A percentile compares a stretch with the other conserved stretches of the same genome.
Evolutionary conservation across 768 basidiomycete species (phyloP).

Genomic region (Chiua virens): DNA sequence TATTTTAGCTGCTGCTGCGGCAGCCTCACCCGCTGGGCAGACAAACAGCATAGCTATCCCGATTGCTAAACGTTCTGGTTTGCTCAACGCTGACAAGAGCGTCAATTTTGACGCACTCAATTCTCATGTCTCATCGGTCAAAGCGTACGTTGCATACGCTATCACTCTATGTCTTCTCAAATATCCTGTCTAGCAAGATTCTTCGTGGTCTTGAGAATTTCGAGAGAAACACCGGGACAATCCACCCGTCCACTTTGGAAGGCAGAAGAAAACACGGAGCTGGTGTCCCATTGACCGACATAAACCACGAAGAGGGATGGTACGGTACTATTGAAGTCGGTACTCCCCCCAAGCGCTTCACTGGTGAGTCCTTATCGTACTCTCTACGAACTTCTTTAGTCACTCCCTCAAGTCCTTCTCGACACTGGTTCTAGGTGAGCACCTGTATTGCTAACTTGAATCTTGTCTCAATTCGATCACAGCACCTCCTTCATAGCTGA

Average conservation of each 20-base stretch:
- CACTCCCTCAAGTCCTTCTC: slow-evolving; percentile 16
- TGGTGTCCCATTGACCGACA: not conserved
- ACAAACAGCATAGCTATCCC: slow-evolving; percentile 1
- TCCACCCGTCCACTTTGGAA: not conserved
- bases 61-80: slow-evolving; percentile 4
- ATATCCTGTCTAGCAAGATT: not conserved
- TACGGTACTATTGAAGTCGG: slow-evolving; percentile 10
- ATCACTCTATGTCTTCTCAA: too few species aligned
- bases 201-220: not conserved
- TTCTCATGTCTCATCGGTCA: not conserved
- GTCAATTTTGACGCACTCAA: slow-evolving; percentile 1
- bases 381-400: not conserved
- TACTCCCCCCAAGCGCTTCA: slow-evolving; percentile 1
- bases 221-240: slow-evolving; percentile 1
- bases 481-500: slow-evolving; percentile 28
- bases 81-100: slow-evolving; percentile 5
- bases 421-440: slow-evolving; percentile 25
- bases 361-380: not conserved
- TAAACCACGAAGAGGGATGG: not conserved
- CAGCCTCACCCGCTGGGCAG: not conserved
- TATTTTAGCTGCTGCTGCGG: slow-evolving; percentile 8
- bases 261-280: not conserved
- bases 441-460: not conserved
- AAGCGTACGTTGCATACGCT: not conserved
- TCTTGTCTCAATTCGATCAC: slow-evolving; percentile 1